Base-by-base conservation (phyloP, 768 basidiomycete genomes). In the Plicaturopsis crispa region DNA sequence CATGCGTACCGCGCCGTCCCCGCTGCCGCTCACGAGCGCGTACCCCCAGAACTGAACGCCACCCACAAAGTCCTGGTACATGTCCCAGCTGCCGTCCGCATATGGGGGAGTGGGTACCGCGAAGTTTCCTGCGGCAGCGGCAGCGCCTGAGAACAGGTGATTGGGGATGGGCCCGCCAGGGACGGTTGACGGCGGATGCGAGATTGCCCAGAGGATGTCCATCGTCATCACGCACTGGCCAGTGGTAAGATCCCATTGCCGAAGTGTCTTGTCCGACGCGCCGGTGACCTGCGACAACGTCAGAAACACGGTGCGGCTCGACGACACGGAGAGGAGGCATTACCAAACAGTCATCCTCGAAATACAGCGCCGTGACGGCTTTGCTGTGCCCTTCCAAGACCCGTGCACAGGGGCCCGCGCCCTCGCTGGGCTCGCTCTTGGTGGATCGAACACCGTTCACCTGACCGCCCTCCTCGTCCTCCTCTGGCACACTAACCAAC, bases 131-230 rank as follows among this genome's bases (percentile, higher is more conserved):
- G 75, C 66, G 1, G 75, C 69, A 0, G 78, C 72, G 0, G 72
- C 61, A 1, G 72, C 57, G 16, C 74, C 72, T 19, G 77, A 61
- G 49, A 80, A 73, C 12, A 71, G 50, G 43, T 65, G 66, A 42
- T 58, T 66, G 6, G 71, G 59, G 22, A 72, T 42, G 2, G 61
- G 57, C 31, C 50, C 56, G 13, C 67, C 62, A 16, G 72, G 54
- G 12, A 58, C 57, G 8, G 68, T 51, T 18, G 64, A 55, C 26
- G 81, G 71, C 3, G 91, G 80, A 60, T 98, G 94, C 7, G 90
- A 91, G 48, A 98, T 94, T 2, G 94, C 96, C 96, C 96, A 99
- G 18, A 99, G 78, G 46, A 99, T 96, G 60, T 99, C 96, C 96
- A 99, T 99, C 17, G 94, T 94, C 69, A 96, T 83, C 33, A 98